Evolutionary conservation across 345 rosid genomes (phyloP), one percentile per base, ranked within the genome.

Genomic region (Gossypium turneri): DNA sequence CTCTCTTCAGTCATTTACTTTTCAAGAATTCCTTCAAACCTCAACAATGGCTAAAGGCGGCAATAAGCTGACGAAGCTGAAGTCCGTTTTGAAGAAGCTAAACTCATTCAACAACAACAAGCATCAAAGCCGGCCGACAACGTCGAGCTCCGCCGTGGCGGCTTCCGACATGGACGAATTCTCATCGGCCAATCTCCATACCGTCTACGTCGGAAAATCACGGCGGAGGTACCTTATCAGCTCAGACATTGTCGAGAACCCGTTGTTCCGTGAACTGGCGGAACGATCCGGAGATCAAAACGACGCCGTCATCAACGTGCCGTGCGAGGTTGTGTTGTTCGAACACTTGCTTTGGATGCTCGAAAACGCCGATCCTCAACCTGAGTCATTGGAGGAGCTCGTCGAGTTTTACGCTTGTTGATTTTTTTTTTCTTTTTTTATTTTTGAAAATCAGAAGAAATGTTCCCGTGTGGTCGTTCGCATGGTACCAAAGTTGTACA

Each of bases 271-370:
- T 17, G 88, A 87, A 41, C 85, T 87, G 19, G 83, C 87, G 50
- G 83, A 79, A 12, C 67, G 76, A 25, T 79, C 82, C 41, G 77
- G 80, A 44, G 82, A 79, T 41, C 34, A 1, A 12, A 73, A 83
- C 65, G 86, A 85, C 62, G 67, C 86, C 38, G 12, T 22, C 41
- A 70, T 94, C 20, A 82, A 72, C 27, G 90, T 94, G 11, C 81
- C 90, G 4, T 94, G 98, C 47, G 98, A 94, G 82, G 98, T 94
- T 59, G 98, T 94, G 5, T 70, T 94, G 90, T 94, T 94, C 80
- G 98, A 94, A 76, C 98, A 94, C 86, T 79, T 94, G 81, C 96
- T 92, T 41, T 94, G 98, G 98, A 94, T 94, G 98, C 82, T 94
- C 11, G 97, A 90, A 45, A 92, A 88, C 25, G 91, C 89, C 0